These are phyloP conservation scores for Cercospora berteroae DNA, from an alignment of 2,329 filamentous ascomycete genomes.

Conservation along the genomic window DNA sequence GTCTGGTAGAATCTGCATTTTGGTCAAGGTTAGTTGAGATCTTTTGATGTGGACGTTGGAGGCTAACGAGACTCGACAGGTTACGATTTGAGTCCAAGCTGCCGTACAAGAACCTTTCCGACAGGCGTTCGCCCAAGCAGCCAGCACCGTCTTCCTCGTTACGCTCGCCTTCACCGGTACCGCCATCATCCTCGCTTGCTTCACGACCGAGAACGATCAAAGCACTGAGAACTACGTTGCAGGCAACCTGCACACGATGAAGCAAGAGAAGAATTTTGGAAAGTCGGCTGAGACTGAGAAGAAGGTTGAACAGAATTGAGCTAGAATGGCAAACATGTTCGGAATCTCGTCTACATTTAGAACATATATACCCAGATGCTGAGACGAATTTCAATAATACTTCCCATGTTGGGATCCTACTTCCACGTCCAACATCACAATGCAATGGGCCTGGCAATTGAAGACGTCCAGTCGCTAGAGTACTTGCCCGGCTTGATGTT, in stretches of 20 bases:
- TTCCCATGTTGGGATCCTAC: neutral
- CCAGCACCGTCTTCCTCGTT: conserved; percentile 29
- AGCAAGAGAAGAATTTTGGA: conserved; percentile 22
- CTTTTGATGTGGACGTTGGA: no score
- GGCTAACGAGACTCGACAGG: no score
- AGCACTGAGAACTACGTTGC: conserved; percentile 30
- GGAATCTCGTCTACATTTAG: neutral
- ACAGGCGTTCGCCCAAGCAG: conserved; percentile 23
- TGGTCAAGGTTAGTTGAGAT: no score
- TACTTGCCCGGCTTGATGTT: neutral
- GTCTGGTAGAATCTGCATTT: no score
- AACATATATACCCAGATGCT: neutral
- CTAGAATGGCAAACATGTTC: neutral
- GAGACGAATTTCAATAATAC: neutral
- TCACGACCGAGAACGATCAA: conserved; percentile 31
- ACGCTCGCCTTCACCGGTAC: conserved; percentile 28
- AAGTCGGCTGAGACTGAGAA: neutral
- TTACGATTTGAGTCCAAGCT: no score
- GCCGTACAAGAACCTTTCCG: conserved; percentile 29
- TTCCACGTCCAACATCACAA: neutral
- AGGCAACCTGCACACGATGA: conserved; percentile 25
- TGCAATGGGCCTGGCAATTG: neutral
- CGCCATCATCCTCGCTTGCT: conserved; percentile 28
- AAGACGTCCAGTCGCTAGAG: neutral
- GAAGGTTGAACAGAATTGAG: neutral